phyloP scores from a whole-genome alignment of 805 yeast genomes.

The Saccharomycopsis amapae region DNA sequence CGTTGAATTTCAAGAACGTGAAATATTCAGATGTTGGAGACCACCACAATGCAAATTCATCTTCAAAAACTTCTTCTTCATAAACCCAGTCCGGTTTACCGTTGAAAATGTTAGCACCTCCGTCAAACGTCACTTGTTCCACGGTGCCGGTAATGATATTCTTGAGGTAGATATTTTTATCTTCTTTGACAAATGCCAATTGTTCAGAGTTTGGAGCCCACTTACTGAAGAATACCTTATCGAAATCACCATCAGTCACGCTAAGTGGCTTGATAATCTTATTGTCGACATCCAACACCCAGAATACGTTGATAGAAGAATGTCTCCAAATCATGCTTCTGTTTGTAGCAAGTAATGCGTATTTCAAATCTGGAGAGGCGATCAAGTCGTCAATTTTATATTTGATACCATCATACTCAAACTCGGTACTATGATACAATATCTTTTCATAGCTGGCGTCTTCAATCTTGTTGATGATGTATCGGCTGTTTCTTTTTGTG shows the following conservation, averaged over 20 bases:
- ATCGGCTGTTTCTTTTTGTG: slow-evolving; percentile 39
- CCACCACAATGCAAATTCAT: slow-evolving; percentile 68
- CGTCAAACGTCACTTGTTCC: slow-evolving; percentile 42
- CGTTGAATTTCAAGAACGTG: slow-evolving; percentile 51
- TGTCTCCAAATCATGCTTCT: slow-evolving; percentile 54
- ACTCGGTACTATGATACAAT: slow-evolving; percentile 35
- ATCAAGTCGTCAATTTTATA: slow-evolving; percentile 46
- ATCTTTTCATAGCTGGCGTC: slow-evolving; percentile 36
- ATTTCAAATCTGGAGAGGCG: slow-evolving; percentile 60
- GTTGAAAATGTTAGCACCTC: slow-evolving; percentile 44
- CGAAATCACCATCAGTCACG: slow-evolving; percentile 18
- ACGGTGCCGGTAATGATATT: slow-evolving; percentile 21
- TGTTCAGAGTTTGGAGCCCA: slow-evolving; percentile 71
- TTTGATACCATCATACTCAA: slow-evolving; percentile 33
- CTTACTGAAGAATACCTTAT: slow-evolving; percentile 37
- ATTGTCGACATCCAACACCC: slow-evolving; percentile 33
- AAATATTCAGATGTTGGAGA: slow-evolving; percentile 51
- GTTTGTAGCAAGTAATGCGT: slow-evolving; percentile 55
- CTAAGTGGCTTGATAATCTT: slow-evolving; percentile 24
- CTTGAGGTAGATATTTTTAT: slow-evolving; percentile 58
- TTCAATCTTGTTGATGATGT: slow-evolving; percentile 39
- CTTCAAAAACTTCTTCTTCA: slow-evolving; percentile 66
- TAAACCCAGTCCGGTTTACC: slow-evolving; percentile 82
- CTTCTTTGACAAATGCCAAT: slow-evolving; percentile 55
- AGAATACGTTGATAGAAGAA: slow-evolving; percentile 38